Base-by-base conservation (phyloP, 768 basidiomycete genomes). In the Mycena haematopus region DNA sequence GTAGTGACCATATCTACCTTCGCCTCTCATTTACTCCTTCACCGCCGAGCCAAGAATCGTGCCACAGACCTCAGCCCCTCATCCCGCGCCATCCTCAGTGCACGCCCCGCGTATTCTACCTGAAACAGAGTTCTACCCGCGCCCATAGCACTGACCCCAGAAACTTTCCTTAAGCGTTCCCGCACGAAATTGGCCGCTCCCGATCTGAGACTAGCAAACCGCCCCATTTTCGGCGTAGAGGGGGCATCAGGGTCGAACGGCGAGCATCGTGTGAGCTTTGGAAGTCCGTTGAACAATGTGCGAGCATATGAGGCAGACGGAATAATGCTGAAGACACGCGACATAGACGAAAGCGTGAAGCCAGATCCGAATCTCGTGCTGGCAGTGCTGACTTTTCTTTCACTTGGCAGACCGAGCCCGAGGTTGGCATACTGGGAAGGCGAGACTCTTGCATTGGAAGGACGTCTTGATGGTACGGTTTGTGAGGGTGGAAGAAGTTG, bases 371-470 rank as follows among this genome's bases (percentile, higher is more conserved):
- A 21, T 25, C 46, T 21, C 8, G 36, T 36, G 13, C 36, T 11
- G 3, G 36, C 13, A 36, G 36, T 27, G 38, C n/a, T 40, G 27
- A 15, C 14, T 17, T n/a, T n/a, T n/a, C n/a, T n/a, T n/a, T 24
- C 27, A 44, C 40, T 51, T 17, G 61, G 61, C 29, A 56, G 24
- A 0, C 61, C 60, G 36, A 35, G 50, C 1, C 61, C 61, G 50
- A 62, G 49, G 29, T 31, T 49, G 22, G 42, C 35, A 33, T 62
- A 56, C 6, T 31, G 29, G n/a, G 53, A 29, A 5, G 40, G 21
- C n/a, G 47, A 7, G n/a, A 24, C 22, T 52, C 21, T 21, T n/a
- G 13, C 50, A 7, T 52, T n/a, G 7, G 50, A 35, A 4, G n/a
- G 31, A 17, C n/a, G 22, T n/a, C n/a, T 21, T 2, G 38, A 9